These are phyloP conservation scores for Penicillium lagena DNA, from an alignment of 495 filamentous ascomycete genomes.

Conservation along the genomic window DNA sequence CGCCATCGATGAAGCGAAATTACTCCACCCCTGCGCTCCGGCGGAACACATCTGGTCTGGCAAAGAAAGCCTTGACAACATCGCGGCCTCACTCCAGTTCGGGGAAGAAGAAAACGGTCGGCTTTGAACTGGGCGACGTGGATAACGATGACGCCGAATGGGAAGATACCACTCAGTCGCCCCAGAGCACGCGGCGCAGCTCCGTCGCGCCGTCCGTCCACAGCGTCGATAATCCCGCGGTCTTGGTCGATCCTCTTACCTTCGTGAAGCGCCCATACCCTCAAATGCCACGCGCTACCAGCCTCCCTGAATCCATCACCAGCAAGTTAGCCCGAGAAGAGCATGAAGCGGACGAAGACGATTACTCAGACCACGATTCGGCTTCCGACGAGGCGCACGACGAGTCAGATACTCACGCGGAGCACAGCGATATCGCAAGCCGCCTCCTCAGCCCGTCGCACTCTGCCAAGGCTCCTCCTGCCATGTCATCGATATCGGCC, in stretches of 20 bases:
- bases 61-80: conserved; percentile 33
- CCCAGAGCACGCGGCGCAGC: conserved; percentile 41
- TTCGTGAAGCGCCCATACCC: conserved; percentile 44
- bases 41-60: conserved; percentile 26
- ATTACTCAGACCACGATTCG: conserved; percentile 12
- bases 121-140: conserved; percentile 41
- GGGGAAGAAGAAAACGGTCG: conserved; percentile 42
- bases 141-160: conserved; percentile 42
- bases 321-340: conserved; percentile 24
- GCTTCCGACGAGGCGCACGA: conserved; percentile 15
- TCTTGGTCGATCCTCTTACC: conserved; percentile 40
- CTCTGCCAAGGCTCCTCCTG: conserved; percentile 39
- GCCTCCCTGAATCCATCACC: conserved; percentile 38
- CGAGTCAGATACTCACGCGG: conserved; percentile 11
- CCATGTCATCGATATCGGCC: conserved; percentile 45
- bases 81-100: conserved; percentile 30
- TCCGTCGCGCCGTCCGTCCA: conserved; percentile 38
- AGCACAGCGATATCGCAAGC: conserved; percentile 32
- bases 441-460: conserved; percentile 35
- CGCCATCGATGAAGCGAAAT: conserved; percentile 38
- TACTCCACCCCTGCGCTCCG: conserved; percentile 37
- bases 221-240: conserved; percentile 31
- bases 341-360: conserved; percentile 6
- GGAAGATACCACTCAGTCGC: conserved; percentile 48
- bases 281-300: conserved; percentile 37